Evolutionary conservation across 2,329 filamentous ascomycete genomes (phyloP), one percentile per base, ranked within the genome.

Genomic region (Cercospora brassicicola): DNA sequence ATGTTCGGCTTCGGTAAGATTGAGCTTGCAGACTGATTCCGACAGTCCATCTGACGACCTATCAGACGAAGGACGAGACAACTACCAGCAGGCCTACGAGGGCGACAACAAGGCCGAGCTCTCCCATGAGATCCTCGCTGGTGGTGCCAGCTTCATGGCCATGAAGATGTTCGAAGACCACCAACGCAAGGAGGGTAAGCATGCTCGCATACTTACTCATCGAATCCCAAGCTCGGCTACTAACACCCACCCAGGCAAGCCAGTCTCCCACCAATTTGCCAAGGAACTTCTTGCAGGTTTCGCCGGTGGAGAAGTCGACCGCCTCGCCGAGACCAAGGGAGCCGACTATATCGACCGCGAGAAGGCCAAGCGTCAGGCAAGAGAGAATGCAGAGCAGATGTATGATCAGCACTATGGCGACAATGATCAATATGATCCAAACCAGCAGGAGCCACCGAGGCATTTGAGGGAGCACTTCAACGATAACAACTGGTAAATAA

Each of bases 161-260:
- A 91, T 94, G 86, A 93, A 93, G 84, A 83, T 89, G 23, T 94
- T 89, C 75, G 91, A 94, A 81, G 89, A 93, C 79, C 84, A 87
- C 75, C 90, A 93, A 82, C 89, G 90, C 76, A 83, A 81, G 66
- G 84, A 91, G 78, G 91, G 75, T 76, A 64, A 62, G 28, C 28
- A 7, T 28, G 3, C 28, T 7, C 1, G 28, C 28, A 28, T 28
- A 28, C 26, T 28, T 28, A 6, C 26, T 3, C 23, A 7, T n/a
- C 39, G 33, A 42, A 31, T 15, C 45, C 39, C 26, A 62, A 26
- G 5, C 10, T 53, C 31, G 6, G 8, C 10, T 26, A n/a, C 26
- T n/a, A 6, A 53, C 20, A 9, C 2, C 2, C 6, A 7, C 13
- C 10, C 64, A 90, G 89, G 90, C 81, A 89, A 93, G 83, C 78